Percentiles rank a stretch among this genome's conserved stretches.
Conservation (phyloP, 768 basidiomycete species). For the Phlegmacium glaucopus region DNA sequence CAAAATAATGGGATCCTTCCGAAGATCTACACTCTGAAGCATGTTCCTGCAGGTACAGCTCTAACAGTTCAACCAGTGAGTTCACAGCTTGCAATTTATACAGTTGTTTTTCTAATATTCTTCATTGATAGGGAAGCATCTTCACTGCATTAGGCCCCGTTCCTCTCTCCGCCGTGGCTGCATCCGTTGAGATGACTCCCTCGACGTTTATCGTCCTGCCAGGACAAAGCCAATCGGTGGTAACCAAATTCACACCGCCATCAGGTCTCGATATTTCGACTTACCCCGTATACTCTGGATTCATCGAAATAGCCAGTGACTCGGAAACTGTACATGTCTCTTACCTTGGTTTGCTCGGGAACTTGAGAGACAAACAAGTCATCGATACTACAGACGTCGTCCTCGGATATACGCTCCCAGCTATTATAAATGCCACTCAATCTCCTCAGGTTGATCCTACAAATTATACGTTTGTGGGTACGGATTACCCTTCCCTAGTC, state of each 20-base stretch:
- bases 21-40: slow-evolving; percentile 44
- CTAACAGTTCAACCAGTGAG: slow-evolving; percentile 40
- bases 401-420: slow-evolving; percentile 41
- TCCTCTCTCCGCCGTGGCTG: slow-evolving; percentile 39
- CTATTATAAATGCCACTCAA: slow-evolving; percentile 36
- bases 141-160: slow-evolving; percentile 45
- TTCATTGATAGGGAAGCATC: slow-evolving; percentile 28
- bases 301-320: slow-evolving; percentile 40
- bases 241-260: slow-evolving; percentile 46
- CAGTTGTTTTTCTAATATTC: not conserved
- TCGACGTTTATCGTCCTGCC: slow-evolving; percentile 43
- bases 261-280: slow-evolving; percentile 33
- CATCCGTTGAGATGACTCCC: slow-evolving; percentile 42
- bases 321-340: slow-evolving; percentile 37
- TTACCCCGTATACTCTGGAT: slow-evolving; percentile 59
- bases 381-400: slow-evolving; percentile 47
- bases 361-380: slow-evolving; percentile 44
- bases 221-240: slow-evolving; percentile 35
- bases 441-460: slow-evolving; percentile 33
- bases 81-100: not conserved
- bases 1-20: slow-evolving; percentile 35
- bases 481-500: slow-evolving; percentile 37
- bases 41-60: slow-evolving; percentile 54
- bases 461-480: slow-evolving; percentile 45
- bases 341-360: slow-evolving; percentile 40